Base-by-base conservation (phyloP, 1,284 basidiomycete genomes). In the Ganoderma meredithae region DNA sequence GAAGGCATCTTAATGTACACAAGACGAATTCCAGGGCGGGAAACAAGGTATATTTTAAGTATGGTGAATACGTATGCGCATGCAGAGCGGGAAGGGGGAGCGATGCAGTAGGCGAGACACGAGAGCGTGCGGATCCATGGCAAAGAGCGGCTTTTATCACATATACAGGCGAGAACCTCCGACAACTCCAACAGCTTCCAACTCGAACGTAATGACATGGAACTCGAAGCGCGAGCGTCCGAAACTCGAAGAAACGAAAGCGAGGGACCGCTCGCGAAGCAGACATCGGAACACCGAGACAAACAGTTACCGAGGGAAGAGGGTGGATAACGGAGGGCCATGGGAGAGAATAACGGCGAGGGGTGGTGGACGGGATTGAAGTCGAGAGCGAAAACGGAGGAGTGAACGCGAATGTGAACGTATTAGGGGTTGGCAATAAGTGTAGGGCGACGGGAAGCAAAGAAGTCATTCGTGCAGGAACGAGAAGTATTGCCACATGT, bases 401-500 rank as follows among this genome's bases (percentile, higher is more conserved):
- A 47, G 31, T 25, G 49, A 49, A 58, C 47, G 9, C 27, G 49
- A 55, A 44, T 31, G 44, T 39, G 61, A 36, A 33, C 3, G 41
- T 41, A 27, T 22, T 17, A 39, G 39, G 56, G 56, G n/a, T 19
- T 44, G 19, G 39, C 22, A 58, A 52, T 52, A 41, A 59, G 61
- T 36, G 39, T 53, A 49, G 61, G 58, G 17, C 12, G 52, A 53
- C 36, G 33, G 47, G 39, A 56, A 25, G 22, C 19, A 41, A 49
- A 49, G 39, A 41, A 43, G 44, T 39, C 25, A 56, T 8, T 25
- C 39, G 27, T 55, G 49, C 49, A 40, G 62, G 40, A 65, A 64
- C 55, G 61, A 31, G 65, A 65, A 63, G 67, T 68, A 72, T 70
- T 59, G 64, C 68, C 69, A 69, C 64, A 66, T 65, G 65, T 66